Base-by-base conservation (phyloP, 441 rosid species). In the Theobroma grandiflorum region DNA sequence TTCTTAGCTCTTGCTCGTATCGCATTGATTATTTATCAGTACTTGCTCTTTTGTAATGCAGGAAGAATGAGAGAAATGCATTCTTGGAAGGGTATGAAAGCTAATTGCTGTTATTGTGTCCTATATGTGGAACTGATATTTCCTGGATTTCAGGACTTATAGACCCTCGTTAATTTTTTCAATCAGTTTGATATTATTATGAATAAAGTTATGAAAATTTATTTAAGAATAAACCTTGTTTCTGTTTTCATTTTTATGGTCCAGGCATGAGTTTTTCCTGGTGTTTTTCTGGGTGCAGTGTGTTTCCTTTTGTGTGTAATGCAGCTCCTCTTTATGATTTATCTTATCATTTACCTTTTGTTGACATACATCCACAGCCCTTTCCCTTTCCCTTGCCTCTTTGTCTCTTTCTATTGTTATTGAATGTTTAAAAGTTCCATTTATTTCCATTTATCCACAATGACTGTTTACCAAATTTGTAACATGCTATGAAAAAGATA, bases 51-150 rank as follows among this genome's bases (percentile, higher is more conserved):
- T 70, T 62, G 62, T 79, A 59, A 82, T 76, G 86, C 87, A 92
- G 94, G 89, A 87, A 87, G 82, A 85, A 84, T 43, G 86, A 78
- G 58, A 81, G 80, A 73, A 80, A 79, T 85, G 72, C 77, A 62
- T 65, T 82, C 78, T 61, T 64, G 62, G 82, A 84, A 74, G 68
- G 93, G 95, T 91, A 87, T 72, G 84, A 42, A 64, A 63, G 11
- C 45, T 71, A 72, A 20, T 80, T 67, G 64, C 62, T 75, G 43
- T 71, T 35, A 72, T 50, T 52, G 31, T 72, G 7, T 33, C 61
- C 15, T 16, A 9, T 50, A 31, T 50, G 45, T 72, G 64, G 35
- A 10, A 4, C 59, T 71, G 43, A 70, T 50, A 9, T 71, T 52
- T 6, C 45, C 43, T 50, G 33, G 31, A 33, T 50, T 71, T 71